Evolutionary conservation across 2,329 filamentous ascomycete species (phyloP).

Genomic region (Colletotrichum karsti): DNA sequence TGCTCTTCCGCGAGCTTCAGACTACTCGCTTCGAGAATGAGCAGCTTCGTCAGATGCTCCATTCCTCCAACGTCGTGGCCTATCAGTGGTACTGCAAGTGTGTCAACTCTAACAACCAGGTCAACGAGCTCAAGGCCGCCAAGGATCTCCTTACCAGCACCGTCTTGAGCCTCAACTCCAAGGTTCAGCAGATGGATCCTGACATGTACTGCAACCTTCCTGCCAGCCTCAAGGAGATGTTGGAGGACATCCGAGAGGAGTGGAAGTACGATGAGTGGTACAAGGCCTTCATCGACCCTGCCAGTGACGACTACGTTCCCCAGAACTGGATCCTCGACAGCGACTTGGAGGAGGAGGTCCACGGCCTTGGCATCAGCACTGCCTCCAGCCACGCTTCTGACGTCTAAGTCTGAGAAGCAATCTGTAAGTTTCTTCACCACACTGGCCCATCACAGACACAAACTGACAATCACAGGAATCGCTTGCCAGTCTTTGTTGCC

Average conservation of each 20-base stretch:
- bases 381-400: background rate
- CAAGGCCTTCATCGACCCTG: background rate
- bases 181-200: background rate
- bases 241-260: background rate
- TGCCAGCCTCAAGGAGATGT: background rate
- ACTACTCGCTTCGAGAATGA: background rate
- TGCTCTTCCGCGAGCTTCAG: background rate
- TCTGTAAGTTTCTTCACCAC: too few species aligned
- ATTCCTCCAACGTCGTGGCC: background rate
- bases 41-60: background rate
- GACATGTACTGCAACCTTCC: background rate
- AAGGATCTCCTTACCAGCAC: background rate
- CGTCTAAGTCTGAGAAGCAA: background rate
- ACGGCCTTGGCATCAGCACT: background rate
- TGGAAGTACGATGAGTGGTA: conserved; percentile 4
- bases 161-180: background rate
- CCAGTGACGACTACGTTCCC: background rate
- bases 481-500: too few species aligned
- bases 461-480: too few species aligned
- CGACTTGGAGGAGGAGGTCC: background rate
- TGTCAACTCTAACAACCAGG: too few species aligned
- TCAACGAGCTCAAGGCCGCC: background rate
- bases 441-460: too few species aligned
- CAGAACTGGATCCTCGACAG: background rate
- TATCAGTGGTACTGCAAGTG: background rate